These are phyloP conservation scores for Stentor roeselii DNA, from an alignment of 73 alveolate genomes.

Conservation along the genomic window DNA sequence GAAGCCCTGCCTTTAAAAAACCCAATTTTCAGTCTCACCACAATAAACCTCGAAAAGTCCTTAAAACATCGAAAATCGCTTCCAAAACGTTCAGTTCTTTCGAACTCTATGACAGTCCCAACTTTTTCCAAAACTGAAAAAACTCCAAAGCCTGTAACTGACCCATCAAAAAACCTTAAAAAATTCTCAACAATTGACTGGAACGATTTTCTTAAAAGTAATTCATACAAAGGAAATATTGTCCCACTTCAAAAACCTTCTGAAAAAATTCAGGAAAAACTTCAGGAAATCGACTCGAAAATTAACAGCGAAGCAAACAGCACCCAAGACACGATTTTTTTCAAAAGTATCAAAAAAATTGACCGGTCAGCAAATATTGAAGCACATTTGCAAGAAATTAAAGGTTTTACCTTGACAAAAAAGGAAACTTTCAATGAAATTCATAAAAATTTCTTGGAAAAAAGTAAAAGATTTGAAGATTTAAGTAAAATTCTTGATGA, in stretches of 20 bases:
- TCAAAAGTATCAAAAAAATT: neutral
- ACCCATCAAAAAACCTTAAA: neutral
- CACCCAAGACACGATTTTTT: neutral
- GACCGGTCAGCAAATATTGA: neutral
- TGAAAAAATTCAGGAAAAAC: neutral
- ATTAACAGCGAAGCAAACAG: neutral
- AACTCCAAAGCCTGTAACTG: too few species aligned
- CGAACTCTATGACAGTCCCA: too few species aligned
- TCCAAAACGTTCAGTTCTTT: too few species aligned
- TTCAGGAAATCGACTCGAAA: neutral
- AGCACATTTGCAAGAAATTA: neutral
- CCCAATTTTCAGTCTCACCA: too few species aligned
- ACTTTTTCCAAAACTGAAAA: too few species aligned
- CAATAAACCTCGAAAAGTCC: too few species aligned
- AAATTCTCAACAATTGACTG: neutral
- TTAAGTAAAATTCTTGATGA: neutral
- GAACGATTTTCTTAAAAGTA: neutral
- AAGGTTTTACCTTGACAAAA: neutral
- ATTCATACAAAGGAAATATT: neutral
- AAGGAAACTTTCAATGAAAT: neutral
- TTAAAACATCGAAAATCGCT: too few species aligned
- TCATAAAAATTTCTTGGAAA: neutral
- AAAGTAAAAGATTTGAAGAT: neutral
- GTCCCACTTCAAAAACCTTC: neutral
- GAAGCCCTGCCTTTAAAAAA: too few species aligned